These are phyloP conservation scores for Omphalea diandra DNA, from an alignment of 441 rosid genomes.

Conservation along the genomic window DNA sequence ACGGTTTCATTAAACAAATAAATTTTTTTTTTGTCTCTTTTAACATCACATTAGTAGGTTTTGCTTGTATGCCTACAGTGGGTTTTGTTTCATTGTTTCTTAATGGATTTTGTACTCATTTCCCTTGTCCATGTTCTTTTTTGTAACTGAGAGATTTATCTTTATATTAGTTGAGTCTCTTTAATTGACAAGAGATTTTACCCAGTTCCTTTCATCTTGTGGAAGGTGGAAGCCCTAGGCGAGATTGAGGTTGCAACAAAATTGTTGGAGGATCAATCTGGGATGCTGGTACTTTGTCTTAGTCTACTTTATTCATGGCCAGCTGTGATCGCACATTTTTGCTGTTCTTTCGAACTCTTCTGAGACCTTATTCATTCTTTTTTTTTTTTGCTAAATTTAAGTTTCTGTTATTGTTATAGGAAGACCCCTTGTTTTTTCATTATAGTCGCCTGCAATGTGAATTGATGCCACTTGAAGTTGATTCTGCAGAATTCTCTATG, in stretches of 20 bases:
- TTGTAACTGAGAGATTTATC: background rate
- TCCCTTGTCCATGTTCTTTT: background rate
- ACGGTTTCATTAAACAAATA: background rate
- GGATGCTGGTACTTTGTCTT: conserved; percentile 47
- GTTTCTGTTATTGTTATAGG: conserved; percentile 39
- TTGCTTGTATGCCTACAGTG: background rate
- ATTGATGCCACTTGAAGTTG: conserved; percentile 56
- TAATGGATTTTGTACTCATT: conserved; percentile 14
- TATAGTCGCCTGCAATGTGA: conserved; percentile 71
- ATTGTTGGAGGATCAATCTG: conserved; percentile 54
- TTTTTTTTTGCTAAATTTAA: conserved; percentile 12
- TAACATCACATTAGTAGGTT: conserved; percentile 2
- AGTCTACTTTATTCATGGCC: conserved; percentile 7
- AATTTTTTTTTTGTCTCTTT: conserved; percentile 26
- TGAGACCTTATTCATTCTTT: background rate
- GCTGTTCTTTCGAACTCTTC: background rate
- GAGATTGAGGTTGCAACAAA: conserved; percentile 87
- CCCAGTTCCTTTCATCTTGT: conserved; percentile 31
- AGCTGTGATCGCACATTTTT: background rate
- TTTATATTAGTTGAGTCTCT: conserved; percentile 17
- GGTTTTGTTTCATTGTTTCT: background rate
- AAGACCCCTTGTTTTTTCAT: conserved; percentile 67
- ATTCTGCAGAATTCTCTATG: conserved; percentile 66
- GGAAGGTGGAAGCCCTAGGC: conserved; percentile 84
- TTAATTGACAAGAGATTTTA: conserved; percentile 17